A percentile compares a stretch with the other conserved stretches of the same genome.
These are phyloP conservation scores for Eleusine indica DNA, from an alignment of 176 grass and related monocot genomes.

Conservation along the genomic window DNA sequence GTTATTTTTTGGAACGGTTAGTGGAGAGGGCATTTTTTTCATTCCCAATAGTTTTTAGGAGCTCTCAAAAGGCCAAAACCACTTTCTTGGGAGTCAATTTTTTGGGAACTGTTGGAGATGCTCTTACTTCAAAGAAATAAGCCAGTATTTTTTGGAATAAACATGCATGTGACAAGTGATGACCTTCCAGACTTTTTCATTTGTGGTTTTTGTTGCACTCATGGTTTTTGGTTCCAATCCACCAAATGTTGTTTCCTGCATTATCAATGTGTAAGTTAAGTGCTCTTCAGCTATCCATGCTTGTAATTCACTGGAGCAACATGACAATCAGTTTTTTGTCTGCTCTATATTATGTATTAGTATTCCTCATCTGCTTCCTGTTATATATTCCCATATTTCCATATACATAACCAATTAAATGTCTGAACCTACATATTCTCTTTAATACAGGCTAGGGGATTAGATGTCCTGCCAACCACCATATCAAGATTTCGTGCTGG, in stretches of 20 bases:
- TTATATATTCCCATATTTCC: constrained; percentile 1
- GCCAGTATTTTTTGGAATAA: not conserved
- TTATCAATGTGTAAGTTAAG: not conserved
- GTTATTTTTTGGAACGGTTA: too few species aligned
- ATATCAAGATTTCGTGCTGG: constrained; percentile 81
- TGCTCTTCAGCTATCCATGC: not conserved
- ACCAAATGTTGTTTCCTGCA: not conserved
- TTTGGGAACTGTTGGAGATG: too few species aligned
- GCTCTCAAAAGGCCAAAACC: too few species aligned
- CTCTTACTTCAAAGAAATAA: too few species aligned
- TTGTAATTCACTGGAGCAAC: not conserved
- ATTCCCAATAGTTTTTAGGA: too few species aligned
- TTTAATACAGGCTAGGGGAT: constrained; percentile 70
- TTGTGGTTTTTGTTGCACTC: too few species aligned
- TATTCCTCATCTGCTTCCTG: not conserved
- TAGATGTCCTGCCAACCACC: constrained; percentile 92
- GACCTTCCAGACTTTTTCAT: too few species aligned
- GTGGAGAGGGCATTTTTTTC: too few species aligned
- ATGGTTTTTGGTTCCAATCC: too few species aligned
- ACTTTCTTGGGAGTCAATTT: too few species aligned
- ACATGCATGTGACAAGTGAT: not conserved
- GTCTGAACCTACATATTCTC: not conserved
- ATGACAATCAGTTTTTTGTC: not conserved
- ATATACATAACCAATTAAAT: constrained; percentile 18
- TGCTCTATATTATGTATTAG: not conserved